phyloP scores from a whole-genome alignment of 1,284 basidiomycete genomes.

The Naganishia cerealis region DNA sequence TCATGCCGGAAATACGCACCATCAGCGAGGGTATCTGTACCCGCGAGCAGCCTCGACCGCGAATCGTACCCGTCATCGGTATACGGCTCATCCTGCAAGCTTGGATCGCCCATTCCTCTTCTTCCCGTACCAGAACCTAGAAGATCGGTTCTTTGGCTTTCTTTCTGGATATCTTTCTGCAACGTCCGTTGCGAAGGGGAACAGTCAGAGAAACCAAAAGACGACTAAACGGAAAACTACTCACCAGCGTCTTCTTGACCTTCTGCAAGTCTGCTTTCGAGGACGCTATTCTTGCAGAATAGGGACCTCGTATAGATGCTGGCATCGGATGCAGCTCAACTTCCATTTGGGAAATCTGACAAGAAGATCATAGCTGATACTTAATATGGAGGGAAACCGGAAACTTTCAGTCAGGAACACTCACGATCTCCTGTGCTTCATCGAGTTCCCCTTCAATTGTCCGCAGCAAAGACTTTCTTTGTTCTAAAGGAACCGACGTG shows the following conservation, averaged over 20 bases:
- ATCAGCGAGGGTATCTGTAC: slow-evolving; percentile 72
- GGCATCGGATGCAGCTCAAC: slow-evolving; percentile 97
- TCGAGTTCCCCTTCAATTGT: slow-evolving; percentile 93
- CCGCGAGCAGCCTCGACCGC: slow-evolving; percentile 73
- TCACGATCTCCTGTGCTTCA: slow-evolving; percentile 95
- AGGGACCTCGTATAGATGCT: slow-evolving; percentile 71
- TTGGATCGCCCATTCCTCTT: slow-evolving; percentile 55
- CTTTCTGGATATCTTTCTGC: slow-evolving; percentile 55
- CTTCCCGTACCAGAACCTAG: slow-evolving; percentile 40
- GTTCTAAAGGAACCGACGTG: slow-evolving; percentile 60
- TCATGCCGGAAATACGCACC: slow-evolving; percentile 52
- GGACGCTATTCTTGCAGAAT: slow-evolving; percentile 69
- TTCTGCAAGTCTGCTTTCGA: slow-evolving; percentile 71
- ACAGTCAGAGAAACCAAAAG: not conserved
- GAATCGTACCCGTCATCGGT: slow-evolving; percentile 57
- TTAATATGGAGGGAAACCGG: not conserved
- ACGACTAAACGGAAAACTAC: slow-evolving; percentile 36
- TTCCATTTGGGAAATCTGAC: slow-evolving; percentile 95
- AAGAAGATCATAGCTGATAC: not conserved
- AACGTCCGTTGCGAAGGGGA: not conserved
- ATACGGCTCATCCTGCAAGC: slow-evolving; percentile 75
- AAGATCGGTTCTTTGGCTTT: slow-evolving; percentile 55
- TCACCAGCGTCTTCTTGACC: slow-evolving; percentile 70
- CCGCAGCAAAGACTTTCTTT: slow-evolving; percentile 76
- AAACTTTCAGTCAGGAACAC: slow-evolving; percentile 35